A percentile compares a stretch with the other conserved stretches of the same genome.
Conservation (phyloP, 164 flowering plant species). For the Kingdonia uniflora region DNA sequence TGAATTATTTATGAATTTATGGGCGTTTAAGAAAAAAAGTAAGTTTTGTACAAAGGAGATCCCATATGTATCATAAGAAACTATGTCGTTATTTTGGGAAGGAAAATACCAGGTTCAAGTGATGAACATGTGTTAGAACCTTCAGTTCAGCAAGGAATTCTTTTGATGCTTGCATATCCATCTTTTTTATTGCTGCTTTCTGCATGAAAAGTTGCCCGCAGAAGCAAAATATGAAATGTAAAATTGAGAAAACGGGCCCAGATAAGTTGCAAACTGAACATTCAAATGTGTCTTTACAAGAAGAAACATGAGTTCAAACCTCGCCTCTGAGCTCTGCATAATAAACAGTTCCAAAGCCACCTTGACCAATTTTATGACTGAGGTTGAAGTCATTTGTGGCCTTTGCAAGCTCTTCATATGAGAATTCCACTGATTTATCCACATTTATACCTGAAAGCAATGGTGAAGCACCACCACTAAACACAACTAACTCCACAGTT, state of each 20-base stretch:
- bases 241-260: not conserved
- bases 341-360: slow-evolving; percentile 92
- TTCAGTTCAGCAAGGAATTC: slow-evolving; percentile 85
- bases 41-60: too few relatives aligned
- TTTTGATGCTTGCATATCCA: slow-evolving; percentile 85
- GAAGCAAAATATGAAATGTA: too few relatives aligned
- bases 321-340: slow-evolving; percentile 93
- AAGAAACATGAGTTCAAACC: slow-evolving; percentile 25
- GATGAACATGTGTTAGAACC: slow-evolving; percentile 81
- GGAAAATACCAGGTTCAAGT: slow-evolving; percentile 71
- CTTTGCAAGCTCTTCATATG: slow-evolving; percentile 80
- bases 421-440: slow-evolving; percentile 83
- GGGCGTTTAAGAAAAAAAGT: too few relatives aligned
- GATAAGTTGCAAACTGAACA: not conserved
- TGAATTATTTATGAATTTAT: too few relatives aligned
- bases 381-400: slow-evolving; percentile 70
- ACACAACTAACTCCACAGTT: slow-evolving; percentile 20
- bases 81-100: slow-evolving; percentile 1
- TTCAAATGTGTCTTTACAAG: not conserved
- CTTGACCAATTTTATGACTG: slow-evolving; percentile 77
- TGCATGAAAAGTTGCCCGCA: slow-evolving; percentile 20
- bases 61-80: too few relatives aligned
- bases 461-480: slow-evolving; percentile 26
- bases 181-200: slow-evolving; percentile 96
- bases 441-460: slow-evolving; percentile 55